These are phyloP conservation scores for Gastrodia elata DNA, from an alignment of 106 monocot species.

Conservation along the genomic window DNA sequence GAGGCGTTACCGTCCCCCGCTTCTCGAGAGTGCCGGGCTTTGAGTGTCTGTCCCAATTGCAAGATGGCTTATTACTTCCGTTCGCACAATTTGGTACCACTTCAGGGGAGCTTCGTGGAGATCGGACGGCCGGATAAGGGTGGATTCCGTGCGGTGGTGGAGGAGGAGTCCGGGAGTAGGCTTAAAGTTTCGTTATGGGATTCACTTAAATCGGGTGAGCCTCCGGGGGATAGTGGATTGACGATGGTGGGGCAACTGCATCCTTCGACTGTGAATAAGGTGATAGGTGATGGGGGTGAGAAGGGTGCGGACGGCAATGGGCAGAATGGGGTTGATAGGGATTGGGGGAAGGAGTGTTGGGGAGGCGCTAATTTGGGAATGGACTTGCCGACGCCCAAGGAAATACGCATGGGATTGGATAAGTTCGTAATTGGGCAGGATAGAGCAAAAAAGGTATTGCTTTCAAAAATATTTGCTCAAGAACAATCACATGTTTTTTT, in stretches of 20 bases:
- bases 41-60: constrained; percentile 63
- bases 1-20: background rate
- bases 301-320: background rate
- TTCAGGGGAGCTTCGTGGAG: constrained; percentile 70
- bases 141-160: background rate
- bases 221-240: constrained; percentile 22
- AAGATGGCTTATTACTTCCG: constrained; percentile 50
- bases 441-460: constrained; percentile 64
- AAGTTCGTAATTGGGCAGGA: constrained; percentile 63
- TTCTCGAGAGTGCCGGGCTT: constrained; percentile 30
- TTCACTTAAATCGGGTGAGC: constrained; percentile 29
- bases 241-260: background rate
- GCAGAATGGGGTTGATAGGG: constrained; percentile 15
- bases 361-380: constrained; percentile 34
- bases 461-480: background rate
- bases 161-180: constrained; percentile 12
- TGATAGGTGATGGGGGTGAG: constrained; percentile 1
- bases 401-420: constrained; percentile 40
- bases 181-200: constrained; percentile 38
- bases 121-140: constrained; percentile 31
- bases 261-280: constrained; percentile 9
- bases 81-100: constrained; percentile 44
- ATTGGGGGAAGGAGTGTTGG: constrained; percentile 7
- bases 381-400: constrained; percentile 52
- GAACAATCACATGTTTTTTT: background rate